Evolutionary conservation across 176 grass and related monocot species (phyloP).

Genomic region (Lolium rigidum): DNA sequence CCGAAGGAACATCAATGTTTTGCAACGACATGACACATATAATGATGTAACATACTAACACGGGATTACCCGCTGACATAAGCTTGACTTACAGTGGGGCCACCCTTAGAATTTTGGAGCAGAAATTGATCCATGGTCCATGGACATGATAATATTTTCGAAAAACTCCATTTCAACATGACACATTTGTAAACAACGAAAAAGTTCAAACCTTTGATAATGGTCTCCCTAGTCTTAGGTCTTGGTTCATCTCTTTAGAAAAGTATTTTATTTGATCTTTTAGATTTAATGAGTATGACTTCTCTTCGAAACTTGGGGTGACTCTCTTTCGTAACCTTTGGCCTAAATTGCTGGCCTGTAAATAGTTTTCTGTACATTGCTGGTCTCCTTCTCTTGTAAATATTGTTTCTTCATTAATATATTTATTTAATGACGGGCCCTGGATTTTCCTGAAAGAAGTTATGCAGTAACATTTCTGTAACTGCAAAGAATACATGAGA

Average conservation of each 20-base stretch:
- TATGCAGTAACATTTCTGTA: slow-evolving; percentile 27
- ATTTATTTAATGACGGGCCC: background rate
- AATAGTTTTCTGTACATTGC: slow-evolving; percentile 13
- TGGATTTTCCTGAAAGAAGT: slow-evolving; percentile 6
- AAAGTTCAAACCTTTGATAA: background rate
- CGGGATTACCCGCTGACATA: no score
- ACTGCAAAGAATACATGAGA: slow-evolving; percentile 21
- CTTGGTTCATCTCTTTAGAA: background rate
- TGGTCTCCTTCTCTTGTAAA: background rate
- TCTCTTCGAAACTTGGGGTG: background rate
- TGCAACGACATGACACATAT: no score
- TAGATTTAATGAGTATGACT: slow-evolving; percentile 8
- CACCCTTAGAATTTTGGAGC: no score
- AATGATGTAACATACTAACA: no score
- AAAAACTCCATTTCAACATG: no score
- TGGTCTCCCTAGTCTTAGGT: background rate
- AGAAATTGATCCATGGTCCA: no score
- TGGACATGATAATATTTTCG: no score
- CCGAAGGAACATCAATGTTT: no score
- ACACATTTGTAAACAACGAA: no score
- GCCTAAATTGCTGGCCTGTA: slow-evolving; percentile 18
- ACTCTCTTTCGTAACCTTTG: background rate
- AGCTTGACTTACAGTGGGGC: no score
- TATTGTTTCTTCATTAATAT: background rate
- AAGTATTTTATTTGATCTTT: background rate